phyloP scores from a whole-genome alignment of 495 filamentous ascomycete genomes.

The Annulohypoxylon stygium region DNA sequence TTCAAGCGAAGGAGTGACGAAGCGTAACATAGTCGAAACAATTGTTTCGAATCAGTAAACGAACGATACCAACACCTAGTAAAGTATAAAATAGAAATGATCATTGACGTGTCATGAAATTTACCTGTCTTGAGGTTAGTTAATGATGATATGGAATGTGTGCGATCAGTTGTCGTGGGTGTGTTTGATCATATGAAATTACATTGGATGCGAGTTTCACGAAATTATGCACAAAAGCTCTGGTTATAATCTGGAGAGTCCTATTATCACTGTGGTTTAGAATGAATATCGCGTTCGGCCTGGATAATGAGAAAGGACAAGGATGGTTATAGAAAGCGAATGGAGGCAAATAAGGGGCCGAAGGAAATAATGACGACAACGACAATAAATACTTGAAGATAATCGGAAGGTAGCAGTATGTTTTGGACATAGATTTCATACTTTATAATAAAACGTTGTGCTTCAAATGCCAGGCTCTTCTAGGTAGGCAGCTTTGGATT shows the following conservation, averaged over 20 bases:
- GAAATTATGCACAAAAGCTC: neutral
- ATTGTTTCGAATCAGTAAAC: constrained; percentile 41
- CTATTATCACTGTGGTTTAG: neutral
- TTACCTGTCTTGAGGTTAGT: neutral
- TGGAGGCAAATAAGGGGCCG: neutral
- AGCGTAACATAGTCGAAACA: constrained; percentile 28
- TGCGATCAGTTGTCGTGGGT: neutral
- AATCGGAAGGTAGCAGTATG: neutral
- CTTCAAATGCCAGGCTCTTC: no score
- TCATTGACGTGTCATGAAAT: constrained; percentile 21
- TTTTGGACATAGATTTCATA: no score
- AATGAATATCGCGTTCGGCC: neutral
- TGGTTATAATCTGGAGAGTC: neutral
- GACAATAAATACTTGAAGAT: neutral
- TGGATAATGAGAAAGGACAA: neutral
- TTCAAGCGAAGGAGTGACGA: constrained; percentile 20
- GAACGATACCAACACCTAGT: constrained; percentile 37
- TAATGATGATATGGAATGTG: constrained; percentile 5
- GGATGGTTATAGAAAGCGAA: neutral
- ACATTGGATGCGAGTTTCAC: neutral
- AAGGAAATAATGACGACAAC: neutral
- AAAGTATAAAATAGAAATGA: constrained; percentile 38
- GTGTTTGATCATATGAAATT: neutral
- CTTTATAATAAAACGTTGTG: no score
- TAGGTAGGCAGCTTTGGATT: no score